Percentiles rank a stretch among this genome's conserved stretches.
Conservation (phyloP, 176 grass and related monocot species). For the Pontederia paniculata region DNA sequence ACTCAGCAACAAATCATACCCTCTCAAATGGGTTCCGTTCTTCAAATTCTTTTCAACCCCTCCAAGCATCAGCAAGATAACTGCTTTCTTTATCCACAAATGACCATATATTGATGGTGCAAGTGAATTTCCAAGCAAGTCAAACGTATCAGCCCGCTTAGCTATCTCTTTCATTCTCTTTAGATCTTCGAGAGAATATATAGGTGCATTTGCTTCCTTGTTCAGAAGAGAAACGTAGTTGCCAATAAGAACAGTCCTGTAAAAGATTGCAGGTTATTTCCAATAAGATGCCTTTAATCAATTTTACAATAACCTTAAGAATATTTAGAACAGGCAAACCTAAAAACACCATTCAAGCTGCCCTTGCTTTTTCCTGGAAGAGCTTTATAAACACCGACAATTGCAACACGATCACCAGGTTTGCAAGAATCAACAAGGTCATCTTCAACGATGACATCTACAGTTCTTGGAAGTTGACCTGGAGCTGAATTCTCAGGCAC, state of each 20-base stretch:
- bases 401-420: constrained; percentile 91
- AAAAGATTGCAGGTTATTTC: constrained; percentile 2
- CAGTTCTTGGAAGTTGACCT: constrained; percentile 86
- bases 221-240: constrained; percentile 90
- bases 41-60: constrained; percentile 94
- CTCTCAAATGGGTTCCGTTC: constrained; percentile 99
- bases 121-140: constrained; percentile 87
- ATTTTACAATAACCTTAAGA: no score
- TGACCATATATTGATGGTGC: constrained; percentile 96
- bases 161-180: constrained; percentile 89
- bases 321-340: constrained; percentile 21
- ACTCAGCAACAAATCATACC: constrained; percentile 23
- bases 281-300: no score
- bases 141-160: constrained; percentile 65
- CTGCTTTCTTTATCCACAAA: constrained; percentile 91
- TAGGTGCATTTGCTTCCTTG: constrained; percentile 94
- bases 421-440: constrained; percentile 98
- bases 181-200: constrained; percentile 65
- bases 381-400: constrained; percentile 91
- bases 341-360: constrained; percentile 95
- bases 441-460: constrained; percentile 92
- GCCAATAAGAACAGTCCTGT: constrained; percentile 87
- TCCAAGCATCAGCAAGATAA: constrained; percentile 91
- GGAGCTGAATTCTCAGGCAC: constrained; percentile 95
- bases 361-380: constrained; percentile 98